phyloP scores from a whole-genome alignment of 345 rosid genomes.

The Hibiscus tridactylites region DNA sequence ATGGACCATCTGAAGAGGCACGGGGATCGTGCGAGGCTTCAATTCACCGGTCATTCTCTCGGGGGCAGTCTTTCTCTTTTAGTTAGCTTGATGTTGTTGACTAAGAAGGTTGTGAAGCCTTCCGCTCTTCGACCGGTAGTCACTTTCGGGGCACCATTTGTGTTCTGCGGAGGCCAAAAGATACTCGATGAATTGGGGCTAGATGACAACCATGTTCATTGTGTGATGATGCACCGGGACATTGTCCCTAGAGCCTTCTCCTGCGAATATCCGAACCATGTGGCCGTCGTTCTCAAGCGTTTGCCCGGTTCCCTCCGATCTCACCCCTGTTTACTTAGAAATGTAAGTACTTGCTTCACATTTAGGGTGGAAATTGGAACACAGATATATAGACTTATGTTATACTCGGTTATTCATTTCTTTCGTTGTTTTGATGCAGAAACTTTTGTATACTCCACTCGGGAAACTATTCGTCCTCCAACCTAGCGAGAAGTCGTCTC shows the following conservation, averaged over 20 bases:
- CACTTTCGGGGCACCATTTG: conserved; percentile 85
- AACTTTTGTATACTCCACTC: conserved; percentile 66
- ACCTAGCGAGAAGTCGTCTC: conserved; percentile 69
- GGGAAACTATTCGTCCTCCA: conserved; percentile 82
- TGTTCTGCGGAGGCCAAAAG: conserved; percentile 80
- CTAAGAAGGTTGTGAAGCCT: conserved; percentile 46
- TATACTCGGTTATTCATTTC: neutral
- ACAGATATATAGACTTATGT: neutral
- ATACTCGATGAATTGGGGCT: conserved; percentile 55
- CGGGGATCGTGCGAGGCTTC: conserved; percentile 70
- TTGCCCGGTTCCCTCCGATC: conserved; percentile 46
- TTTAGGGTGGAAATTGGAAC: neutral
- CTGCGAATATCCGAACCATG: conserved; percentile 86
- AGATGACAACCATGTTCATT: conserved; percentile 60
- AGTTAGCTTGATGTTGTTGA: conserved; percentile 62
- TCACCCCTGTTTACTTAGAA: conserved; percentile 71
- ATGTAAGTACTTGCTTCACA: conserved; percentile 34
- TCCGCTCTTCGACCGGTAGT: conserved; percentile 59
- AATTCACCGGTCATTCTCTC: conserved; percentile 87
- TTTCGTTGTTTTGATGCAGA: conserved; percentile 34
- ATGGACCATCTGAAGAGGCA: conserved; percentile 43
- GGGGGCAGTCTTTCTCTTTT: conserved; percentile 88
- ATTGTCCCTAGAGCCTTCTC: conserved; percentile 97
- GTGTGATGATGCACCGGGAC: conserved; percentile 88
- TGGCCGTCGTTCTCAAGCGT: conserved; percentile 67